Evolutionary conservation across 768 basidiomycete genomes (phyloP).

Genomic region (Kockovaella imperatae): DNA sequence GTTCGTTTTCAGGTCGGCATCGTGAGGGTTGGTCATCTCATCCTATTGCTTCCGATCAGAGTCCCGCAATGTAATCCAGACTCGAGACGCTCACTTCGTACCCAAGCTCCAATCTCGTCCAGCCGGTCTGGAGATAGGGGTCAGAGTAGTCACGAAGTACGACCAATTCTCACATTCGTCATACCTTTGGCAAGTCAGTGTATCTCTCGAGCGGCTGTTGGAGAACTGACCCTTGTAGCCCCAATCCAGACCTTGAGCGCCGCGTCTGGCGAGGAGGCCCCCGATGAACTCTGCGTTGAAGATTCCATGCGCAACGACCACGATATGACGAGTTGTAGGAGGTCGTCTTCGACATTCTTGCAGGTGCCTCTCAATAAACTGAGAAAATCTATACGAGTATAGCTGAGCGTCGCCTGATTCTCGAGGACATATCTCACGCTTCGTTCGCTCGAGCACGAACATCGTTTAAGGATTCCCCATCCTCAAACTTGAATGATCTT

Average conservation of each 20-base stretch:
- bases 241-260: conserved; percentile 32
- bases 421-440: conserved; percentile 26
- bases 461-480: conserved; percentile 47
- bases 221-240: conserved; percentile 29
- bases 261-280: conserved; percentile 37
- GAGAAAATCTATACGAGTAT: conserved; percentile 25
- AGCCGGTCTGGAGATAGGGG: conserved; percentile 31
- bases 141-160: background rate
- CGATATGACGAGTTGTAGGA: conserved; percentile 29
- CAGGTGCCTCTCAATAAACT: conserved; percentile 45
- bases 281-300: conserved; percentile 46
- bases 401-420: background rate
- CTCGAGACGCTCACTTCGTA: conserved; percentile 22
- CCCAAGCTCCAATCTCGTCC: conserved; percentile 39
- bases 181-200: conserved; percentile 20
- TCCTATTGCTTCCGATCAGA: conserved; percentile 11
- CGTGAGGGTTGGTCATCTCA: conserved; percentile 10
- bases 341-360: conserved; percentile 23
- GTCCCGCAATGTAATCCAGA: background rate
- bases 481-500: conserved; percentile 42
- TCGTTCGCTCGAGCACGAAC: conserved; percentile 43
- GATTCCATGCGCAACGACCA: conserved; percentile 48
- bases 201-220: background rate
- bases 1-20: conserved; percentile 17
- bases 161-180: conserved; percentile 35